Evolutionary conservation across 371 early-diverging fungal species (phyloP), one percentile per base, ranked within the genome.

Genomic region (Haplosporangium sp.): DNA sequence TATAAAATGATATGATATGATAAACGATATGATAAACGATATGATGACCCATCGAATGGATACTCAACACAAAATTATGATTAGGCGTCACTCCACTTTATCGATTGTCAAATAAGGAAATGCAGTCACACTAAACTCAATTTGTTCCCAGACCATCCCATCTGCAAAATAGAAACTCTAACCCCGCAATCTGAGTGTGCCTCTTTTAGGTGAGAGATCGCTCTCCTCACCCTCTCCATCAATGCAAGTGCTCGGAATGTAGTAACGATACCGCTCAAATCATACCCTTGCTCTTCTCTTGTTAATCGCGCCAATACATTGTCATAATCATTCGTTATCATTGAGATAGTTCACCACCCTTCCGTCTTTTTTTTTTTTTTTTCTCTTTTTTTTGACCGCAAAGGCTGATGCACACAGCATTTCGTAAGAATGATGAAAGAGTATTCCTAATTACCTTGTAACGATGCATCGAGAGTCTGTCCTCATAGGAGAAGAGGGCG

Each of bases 401-500:
- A 17, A 17, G 15, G 5, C 17, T n/a, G 38, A 17, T 8, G 44
- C 11, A 44, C 9, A 44, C 9, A 8, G 44, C 44, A 2, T 44
- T 44, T 44, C 9, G 44, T 44, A 44, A 44, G 2, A 44, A 44
- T 44, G 44, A 44, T 44, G 44, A 44, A 4, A 44, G 4, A 9
- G 27, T 44, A 44, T 44, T 44, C 13, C 2, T 13, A 44, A 44
- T 44, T 85, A 90, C 92, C 91, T 95, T 94, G 88, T 96, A 95
- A 37, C 96, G 90, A 85, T 98, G 98, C 95, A 96, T 95, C 45
- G 92, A 89, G 55, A 96, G 87, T 65, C 96, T 87, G 87, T 98
- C 98, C 77, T 96, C 97, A 79, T 95, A 86, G 17, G 94, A 91
- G 84, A 93, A 97, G 65, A 98, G 88, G 47, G 96, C 94, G 4